Evolutionary conservation across 805 yeast species (phyloP).

Genomic region (Candida lessepsii): DNA sequence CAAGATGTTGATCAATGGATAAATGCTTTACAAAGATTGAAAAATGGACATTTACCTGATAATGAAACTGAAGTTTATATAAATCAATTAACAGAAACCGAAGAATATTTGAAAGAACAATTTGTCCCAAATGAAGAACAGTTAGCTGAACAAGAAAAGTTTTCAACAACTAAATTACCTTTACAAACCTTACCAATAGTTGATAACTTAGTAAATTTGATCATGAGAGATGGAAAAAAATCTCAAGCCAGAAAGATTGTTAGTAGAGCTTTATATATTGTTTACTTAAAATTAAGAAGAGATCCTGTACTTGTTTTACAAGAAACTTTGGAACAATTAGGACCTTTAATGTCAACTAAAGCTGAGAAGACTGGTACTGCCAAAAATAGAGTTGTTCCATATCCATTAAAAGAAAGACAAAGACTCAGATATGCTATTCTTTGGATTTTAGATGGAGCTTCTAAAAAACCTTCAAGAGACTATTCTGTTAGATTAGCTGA

Average conservation of each 20-base stretch:
- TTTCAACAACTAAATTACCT: conserved; percentile 58
- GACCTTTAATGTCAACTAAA: conserved; percentile 78
- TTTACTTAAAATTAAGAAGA: conserved; percentile 64
- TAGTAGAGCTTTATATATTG: conserved; percentile 76
- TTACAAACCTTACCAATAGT: conserved; percentile 64
- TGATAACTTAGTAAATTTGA: conserved; percentile 75
- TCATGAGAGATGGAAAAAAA: conserved; percentile 92
- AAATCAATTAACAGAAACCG: conserved; percentile 38
- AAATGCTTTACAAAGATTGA: conserved; percentile 41
- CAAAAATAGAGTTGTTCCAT: conserved; percentile 76
- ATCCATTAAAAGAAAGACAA: conserved; percentile 78
- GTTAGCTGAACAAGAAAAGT: conserved; percentile 49
- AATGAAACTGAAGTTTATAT: conserved; percentile 37
- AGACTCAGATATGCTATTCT: conserved; percentile 81
- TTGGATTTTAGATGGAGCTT: conserved; percentile 87
- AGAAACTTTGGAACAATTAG: conserved; percentile 73
- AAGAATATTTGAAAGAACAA: conserved; percentile 30
- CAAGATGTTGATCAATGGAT: conserved; percentile 48
- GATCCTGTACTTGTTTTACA: conserved; percentile 81
- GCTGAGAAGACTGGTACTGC: conserved; percentile 84
- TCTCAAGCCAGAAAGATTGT: conserved; percentile 71
- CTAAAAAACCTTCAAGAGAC: conserved; percentile 74
- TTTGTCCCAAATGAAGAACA: conserved; percentile 69
- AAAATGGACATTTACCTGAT: conserved; percentile 30
- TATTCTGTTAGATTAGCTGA: conserved; percentile 88